Conservation (phyloP, 768 basidiomycete genomes). For the Holtermannia corniformis region DNA sequence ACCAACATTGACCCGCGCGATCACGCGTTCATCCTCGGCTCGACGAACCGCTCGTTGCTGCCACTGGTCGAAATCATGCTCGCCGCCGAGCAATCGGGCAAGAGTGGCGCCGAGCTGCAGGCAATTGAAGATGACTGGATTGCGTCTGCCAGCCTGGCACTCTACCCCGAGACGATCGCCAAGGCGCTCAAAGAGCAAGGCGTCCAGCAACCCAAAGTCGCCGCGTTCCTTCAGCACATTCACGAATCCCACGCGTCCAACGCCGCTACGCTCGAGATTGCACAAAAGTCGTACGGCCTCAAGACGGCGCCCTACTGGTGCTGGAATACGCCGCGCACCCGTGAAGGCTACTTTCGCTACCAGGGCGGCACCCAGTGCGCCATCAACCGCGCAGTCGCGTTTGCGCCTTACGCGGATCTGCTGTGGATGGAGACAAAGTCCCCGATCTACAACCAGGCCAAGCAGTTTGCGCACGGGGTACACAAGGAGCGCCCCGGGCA, state of each 20-base stretch:
- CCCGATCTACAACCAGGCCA: constrained; percentile 83
- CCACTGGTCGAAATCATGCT: constrained; percentile 73
- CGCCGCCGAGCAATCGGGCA: constrained; percentile 71
- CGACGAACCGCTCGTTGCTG: constrained; percentile 59
- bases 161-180: constrained; percentile 47
- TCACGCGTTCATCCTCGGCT: constrained; percentile 91
- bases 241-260: constrained; percentile 5
- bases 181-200: constrained; percentile 50
- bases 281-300: constrained; percentile 68
- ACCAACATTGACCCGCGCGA: constrained; percentile 96
- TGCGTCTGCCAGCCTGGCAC: constrained; percentile 59
- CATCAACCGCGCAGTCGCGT: constrained; percentile 80
- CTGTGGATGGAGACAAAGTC: constrained; percentile 61
- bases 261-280: constrained; percentile 59
- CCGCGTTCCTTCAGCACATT: constrained; percentile 53
- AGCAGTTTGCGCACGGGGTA: constrained; percentile 83
- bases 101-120: constrained; percentile 70
- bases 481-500: constrained; percentile 58
- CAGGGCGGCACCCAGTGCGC: constrained; percentile 94
- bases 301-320: constrained; percentile 68
- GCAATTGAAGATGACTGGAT: constrained; percentile 76
- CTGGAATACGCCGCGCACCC: constrained; percentile 87
- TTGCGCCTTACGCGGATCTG: constrained; percentile 69
- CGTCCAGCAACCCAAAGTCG: constrained; percentile 46
- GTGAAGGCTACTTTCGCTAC: constrained; percentile 95